Percentiles rank a stretch among this genome's conserved stretches.
phyloP scores from a whole-genome alignment of 371 early-diverging fungal genomes.

The Mucor mucedo region DNA sequence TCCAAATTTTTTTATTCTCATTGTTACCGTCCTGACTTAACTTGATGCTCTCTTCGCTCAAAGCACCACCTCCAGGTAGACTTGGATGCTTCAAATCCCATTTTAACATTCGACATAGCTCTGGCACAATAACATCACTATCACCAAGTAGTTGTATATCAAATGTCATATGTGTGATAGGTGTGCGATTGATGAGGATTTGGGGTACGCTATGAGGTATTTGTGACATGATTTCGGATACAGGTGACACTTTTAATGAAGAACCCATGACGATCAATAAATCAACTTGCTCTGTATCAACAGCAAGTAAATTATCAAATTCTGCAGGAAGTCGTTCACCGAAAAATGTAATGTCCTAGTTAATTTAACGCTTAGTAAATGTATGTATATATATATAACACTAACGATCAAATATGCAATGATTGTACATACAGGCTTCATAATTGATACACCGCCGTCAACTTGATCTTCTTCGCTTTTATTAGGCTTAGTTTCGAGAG shows the following conservation, averaged over 20 bases:
- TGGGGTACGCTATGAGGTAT: constrained; percentile 88
- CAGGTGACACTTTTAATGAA: constrained; percentile 94
- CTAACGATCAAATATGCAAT: background rate
- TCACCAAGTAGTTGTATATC: constrained; percentile 90
- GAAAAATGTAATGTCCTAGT: constrained; percentile 90
- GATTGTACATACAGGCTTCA: constrained; percentile 49
- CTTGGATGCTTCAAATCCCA: constrained; percentile 75
- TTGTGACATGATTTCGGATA: constrained; percentile 85
- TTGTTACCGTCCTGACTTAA: constrained; percentile 24
- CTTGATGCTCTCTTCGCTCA: constrained; percentile 41
- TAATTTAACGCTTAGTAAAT: background rate
- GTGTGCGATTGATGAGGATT: constrained; percentile 90
- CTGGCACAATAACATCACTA: constrained; percentile 84
- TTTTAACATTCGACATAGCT: constrained; percentile 71
- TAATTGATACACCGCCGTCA: constrained; percentile 40
- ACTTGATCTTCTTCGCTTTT: constrained; percentile 41
- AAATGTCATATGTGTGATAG: constrained; percentile 82
- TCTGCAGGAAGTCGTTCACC: constrained; percentile 86
- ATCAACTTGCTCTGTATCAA: constrained; percentile 80
- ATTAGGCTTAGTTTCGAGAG: constrained; percentile 2
- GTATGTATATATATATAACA: background rate
- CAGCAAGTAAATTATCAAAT: constrained; percentile 73
- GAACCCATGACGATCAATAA: constrained; percentile 94
- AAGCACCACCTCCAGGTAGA: constrained; percentile 56
- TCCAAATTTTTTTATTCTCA: constrained; percentile 33